Evolutionary conservation across 768 basidiomycete genomes (phyloP).

Genomic region (Suillus lakei): DNA sequence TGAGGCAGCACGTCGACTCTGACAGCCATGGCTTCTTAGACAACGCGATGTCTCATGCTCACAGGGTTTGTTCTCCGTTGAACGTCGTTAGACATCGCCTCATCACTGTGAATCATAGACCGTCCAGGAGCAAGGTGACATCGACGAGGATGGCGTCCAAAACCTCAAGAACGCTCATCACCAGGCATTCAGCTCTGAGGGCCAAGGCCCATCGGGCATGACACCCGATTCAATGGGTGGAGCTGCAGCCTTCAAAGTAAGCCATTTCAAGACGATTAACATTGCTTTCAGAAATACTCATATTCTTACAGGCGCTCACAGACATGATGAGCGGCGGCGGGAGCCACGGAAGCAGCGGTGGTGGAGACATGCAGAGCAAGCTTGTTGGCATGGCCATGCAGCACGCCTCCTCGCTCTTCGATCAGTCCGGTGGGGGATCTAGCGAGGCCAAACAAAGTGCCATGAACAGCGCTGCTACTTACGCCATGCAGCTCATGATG

Average conservation of each 20-base stretch:
- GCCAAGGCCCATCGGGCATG: constrained; percentile 51
- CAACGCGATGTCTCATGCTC: constrained; percentile 56
- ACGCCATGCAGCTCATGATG: constrained; percentile 81
- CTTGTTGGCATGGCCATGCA: constrained; percentile 88
- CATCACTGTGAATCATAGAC: not conserved
- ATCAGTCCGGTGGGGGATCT: constrained; percentile 56
- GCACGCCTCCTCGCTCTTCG: constrained; percentile 74
- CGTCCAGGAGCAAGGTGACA: constrained; percentile 51
- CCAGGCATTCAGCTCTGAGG: constrained; percentile 52
- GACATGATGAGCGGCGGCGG: constrained; percentile 35
- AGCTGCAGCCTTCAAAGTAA: constrained; percentile 78
- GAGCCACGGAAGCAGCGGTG: constrained; percentile 31
- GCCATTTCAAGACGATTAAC: constrained; percentile 4
- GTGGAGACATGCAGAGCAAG: constrained; percentile 58
- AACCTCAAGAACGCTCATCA: constrained; percentile 51
- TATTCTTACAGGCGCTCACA: constrained; percentile 59
- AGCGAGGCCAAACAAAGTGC: constrained; percentile 78
- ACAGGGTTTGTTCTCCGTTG: constrained; percentile 39
- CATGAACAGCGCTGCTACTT: constrained; percentile 85
- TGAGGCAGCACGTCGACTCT: constrained; percentile 57
- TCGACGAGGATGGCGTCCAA: constrained; percentile 70
- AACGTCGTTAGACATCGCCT: not conserved
- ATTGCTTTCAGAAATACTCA: no score
- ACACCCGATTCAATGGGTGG: constrained; percentile 69
- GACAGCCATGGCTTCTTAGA: constrained; percentile 46